These are phyloP conservation scores for Cercospora sp. DNA, from an alignment of 2,329 filamentous ascomycete genomes.

Conservation along the genomic window DNA sequence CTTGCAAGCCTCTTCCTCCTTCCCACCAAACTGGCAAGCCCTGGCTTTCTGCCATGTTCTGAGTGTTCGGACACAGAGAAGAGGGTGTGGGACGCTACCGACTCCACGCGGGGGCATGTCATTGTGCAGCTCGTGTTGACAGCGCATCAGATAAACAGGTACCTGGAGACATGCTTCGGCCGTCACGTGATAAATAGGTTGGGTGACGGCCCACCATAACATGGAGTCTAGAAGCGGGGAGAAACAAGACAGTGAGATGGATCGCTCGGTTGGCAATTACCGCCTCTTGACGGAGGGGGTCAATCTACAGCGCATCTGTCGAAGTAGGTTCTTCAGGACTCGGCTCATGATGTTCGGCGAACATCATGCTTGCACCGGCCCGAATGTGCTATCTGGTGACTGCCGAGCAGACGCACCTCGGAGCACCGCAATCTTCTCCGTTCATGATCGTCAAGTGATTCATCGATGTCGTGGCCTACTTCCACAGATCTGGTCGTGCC, in stretches of 20 bases:
- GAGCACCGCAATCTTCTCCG: neutral
- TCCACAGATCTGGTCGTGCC: neutral
- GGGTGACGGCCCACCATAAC: neutral
- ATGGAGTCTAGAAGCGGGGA: neutral
- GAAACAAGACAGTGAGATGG: neutral
- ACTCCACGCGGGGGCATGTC: slow-evolving; percentile 17
- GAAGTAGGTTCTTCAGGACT: neutral
- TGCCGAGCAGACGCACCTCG: neutral
- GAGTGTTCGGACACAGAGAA: neutral
- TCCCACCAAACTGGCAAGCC: slow-evolving; percentile 19
- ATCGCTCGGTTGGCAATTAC: neutral
- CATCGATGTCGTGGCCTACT: neutral
- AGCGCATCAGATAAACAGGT: slow-evolving; percentile 22
- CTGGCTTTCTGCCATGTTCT: slow-evolving; percentile 8
- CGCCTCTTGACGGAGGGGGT: neutral
- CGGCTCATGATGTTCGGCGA: neutral
- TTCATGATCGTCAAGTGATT: neutral
- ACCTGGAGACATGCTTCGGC: slow-evolving; percentile 21
- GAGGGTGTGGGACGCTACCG: slow-evolving; percentile 18
- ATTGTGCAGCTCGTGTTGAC: slow-evolving; percentile 23
- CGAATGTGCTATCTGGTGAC: neutral
- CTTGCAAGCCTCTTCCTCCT: slow-evolving; percentile 13
- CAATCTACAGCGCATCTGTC: neutral
- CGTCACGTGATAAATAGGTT: slow-evolving; percentile 21
- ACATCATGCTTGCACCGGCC: neutral